Evolutionary conservation across 2,329 filamentous ascomycete species (phyloP), one percentile per base, ranked within the genome.

Genomic region (Penicillium sp.): DNA sequence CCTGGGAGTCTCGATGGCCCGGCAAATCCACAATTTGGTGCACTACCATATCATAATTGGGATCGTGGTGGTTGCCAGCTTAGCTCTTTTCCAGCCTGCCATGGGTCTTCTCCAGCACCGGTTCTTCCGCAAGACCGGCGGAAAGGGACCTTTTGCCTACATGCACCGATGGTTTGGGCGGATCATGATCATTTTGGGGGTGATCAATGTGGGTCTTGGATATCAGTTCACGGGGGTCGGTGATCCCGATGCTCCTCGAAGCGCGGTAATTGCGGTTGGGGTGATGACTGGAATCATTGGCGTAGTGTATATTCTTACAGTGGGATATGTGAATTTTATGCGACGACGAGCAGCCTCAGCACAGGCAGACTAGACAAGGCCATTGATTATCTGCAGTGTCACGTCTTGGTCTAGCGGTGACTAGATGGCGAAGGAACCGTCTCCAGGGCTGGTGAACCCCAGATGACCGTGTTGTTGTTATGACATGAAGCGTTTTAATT

Each of bases 201-300:
- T 84, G 55, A 74, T 85, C 66, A 85, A 85, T 63, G 83, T 81
- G n/a, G 83, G 82, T 0, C 68, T 85, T 1, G 83, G 83, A 0
- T 76, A 85, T 37, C 69, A 73, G 56, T 70, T 83, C 19, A 78
- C 80, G 3, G 72, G 77, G 22, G 70, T 75, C 33, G 76, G 72
- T 46, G 66, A 61, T 5, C 63, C 70, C 22, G 71, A 71, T n/a
- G 68, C 67, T 16, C 67, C 66, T 3, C 60, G 54, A 1, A 66
- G 67, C 14, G 72, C 71, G 0, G 69, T 77, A 7, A 80, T 84
- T 59, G 80, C 75, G 0, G 84, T 84, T 60, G 72, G 74, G 3
- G 77, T 83, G 8, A 68, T 82, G 49, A 80, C 81, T 33, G 82
- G 73, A 2, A 52, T 82, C 13, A 73, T 84, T 50, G 81, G 74